Conservation (phyloP, 2,329 filamentous ascomycete species). For the Aspergillus sp. region DNA sequence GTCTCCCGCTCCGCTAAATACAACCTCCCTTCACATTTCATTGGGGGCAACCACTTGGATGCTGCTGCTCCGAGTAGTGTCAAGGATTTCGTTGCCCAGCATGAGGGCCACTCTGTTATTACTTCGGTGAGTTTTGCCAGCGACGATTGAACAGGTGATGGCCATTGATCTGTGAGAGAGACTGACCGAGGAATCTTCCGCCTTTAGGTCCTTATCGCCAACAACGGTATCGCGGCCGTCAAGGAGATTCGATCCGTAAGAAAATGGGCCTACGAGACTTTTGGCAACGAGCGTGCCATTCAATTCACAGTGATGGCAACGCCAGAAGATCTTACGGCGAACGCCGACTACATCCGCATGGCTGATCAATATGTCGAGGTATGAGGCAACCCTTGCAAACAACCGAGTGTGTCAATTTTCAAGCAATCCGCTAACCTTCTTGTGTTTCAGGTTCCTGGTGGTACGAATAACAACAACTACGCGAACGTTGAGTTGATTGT, state of each 20-base stretch:
- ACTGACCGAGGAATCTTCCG: slow-evolving; percentile 13
- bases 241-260: slow-evolving; percentile 98
- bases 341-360: slow-evolving; percentile 99
- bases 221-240: slow-evolving; percentile 99
- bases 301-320: slow-evolving; percentile 99
- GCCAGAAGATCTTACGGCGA: slow-evolving; percentile 93
- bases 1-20: slow-evolving; percentile 76
- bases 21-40: slow-evolving; percentile 88
- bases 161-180: neutral
- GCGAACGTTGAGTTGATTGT: slow-evolving; percentile 99
- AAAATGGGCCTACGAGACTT: slow-evolving; percentile 99
- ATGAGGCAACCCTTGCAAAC: slow-evolving; percentile 21
- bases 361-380: slow-evolving; percentile 97
- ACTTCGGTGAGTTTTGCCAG: slow-evolving; percentile 74
- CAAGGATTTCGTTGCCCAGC: slow-evolving; percentile 88
- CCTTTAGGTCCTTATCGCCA: slow-evolving; percentile 87
- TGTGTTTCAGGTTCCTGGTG: slow-evolving; percentile 72
- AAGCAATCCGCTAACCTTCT: neutral
- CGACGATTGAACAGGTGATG: neutral
- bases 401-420: neutral
- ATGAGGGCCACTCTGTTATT: slow-evolving; percentile 96
- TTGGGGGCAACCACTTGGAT: slow-evolving; percentile 85
- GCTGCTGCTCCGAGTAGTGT: slow-evolving; percentile 81
- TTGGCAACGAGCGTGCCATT: slow-evolving; percentile 96
- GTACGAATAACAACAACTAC: slow-evolving; percentile 99